Base-by-base conservation (phyloP, 2,329 filamentous ascomycete species). In the Immersiporthe knoxdaviesiana region DNA sequence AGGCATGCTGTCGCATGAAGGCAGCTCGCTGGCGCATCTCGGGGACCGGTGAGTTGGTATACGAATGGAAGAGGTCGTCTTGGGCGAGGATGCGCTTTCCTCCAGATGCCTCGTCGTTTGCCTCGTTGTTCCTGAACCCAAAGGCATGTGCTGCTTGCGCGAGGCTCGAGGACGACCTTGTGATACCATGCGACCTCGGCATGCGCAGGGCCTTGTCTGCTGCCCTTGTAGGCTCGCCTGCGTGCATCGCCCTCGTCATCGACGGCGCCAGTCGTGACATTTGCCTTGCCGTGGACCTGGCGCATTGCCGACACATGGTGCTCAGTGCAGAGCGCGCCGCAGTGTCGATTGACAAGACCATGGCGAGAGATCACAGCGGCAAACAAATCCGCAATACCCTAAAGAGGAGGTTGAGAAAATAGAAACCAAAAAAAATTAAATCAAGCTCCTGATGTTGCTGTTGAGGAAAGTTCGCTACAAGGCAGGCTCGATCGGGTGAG, bases 11-110 rank as follows among this genome's bases (percentile, higher is more conserved):
- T 78, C 91, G 92, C 81, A 98, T 98, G 76, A 93, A 97, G 12
- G 92, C 92, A 37, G 95, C 96, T 74, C 96, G 90, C 75, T 90
- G 89, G 74, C 95, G 90, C 72, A 99, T 97, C 71, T 92, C 91
- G 52, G 93, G 91, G 56, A 95, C 92, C 11, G 97, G 96, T 18
- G 96, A 99, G 72, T 91, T 86, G 47, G 93, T 92, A 79, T 96
- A 97, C 12, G 93, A 89, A 80, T 99, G 95, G 84, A 98, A 99
- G 68, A 99, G 90, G 78, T 97, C 91, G 81, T 97, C 89, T 64
- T 89, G 85, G 72, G 84, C 84, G 35, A 97, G 85, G 41, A 82
- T 74, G 14, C 73, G 78, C 60, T 75, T 75, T 59, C 68, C 66
- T 56, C 68, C 65, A 39, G 67, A 59, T 18, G 37, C 7, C 3